A percentile compares a stretch with the other conserved stretches of the same genome.
Evolutionary conservation across 805 yeast species (phyloP).

Genomic region (Myxozyma mucilagina): DNA sequence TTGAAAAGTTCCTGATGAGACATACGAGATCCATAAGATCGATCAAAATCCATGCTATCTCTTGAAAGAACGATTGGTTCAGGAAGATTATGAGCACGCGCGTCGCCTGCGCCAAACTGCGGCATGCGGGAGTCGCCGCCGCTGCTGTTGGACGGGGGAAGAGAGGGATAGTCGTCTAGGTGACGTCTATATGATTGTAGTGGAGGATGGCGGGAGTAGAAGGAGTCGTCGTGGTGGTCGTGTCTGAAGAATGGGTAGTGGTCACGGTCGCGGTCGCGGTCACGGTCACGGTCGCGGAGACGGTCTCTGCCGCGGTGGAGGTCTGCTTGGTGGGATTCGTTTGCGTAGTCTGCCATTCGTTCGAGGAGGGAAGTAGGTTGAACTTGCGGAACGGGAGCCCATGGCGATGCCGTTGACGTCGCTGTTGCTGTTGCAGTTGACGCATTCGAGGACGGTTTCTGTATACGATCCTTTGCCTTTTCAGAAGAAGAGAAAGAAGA

Average conservation of each 20-base stretch:
- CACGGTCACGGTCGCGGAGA: not conserved
- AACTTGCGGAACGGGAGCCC: slow-evolving; percentile 29
- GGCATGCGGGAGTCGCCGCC: slow-evolving; percentile 12
- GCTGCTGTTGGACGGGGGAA: not conserved
- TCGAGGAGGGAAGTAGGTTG: slow-evolving; percentile 20
- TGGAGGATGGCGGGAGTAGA: not conserved
- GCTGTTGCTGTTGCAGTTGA: not conserved
- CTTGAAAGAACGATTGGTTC: slow-evolving; percentile 27
- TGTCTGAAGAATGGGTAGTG: not conserved
- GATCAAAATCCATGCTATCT: slow-evolving; percentile 27
- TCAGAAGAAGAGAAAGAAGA: no score
- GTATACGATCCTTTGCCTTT: not conserved
- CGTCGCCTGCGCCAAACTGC: slow-evolving; percentile 20
- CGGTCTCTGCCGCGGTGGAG: not conserved
- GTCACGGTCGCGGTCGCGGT: not conserved
- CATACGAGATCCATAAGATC: slow-evolving; percentile 22
- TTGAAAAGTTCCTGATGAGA: slow-evolving; percentile 22
- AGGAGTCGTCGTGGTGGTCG: slow-evolving; percentile 1
- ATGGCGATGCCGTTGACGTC: slow-evolving; percentile 18
- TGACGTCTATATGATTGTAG: no score
- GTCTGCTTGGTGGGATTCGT: not conserved
- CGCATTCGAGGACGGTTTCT: not conserved
- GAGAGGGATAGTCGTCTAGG: not conserved
- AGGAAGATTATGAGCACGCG: slow-evolving; percentile 9
- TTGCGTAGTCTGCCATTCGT: slow-evolving; percentile 1